Evolutionary conservation across 2,329 filamentous ascomycete genomes (phyloP), one percentile per base, ranked within the genome.

Genomic region (Arachnomyces sp.): DNA sequence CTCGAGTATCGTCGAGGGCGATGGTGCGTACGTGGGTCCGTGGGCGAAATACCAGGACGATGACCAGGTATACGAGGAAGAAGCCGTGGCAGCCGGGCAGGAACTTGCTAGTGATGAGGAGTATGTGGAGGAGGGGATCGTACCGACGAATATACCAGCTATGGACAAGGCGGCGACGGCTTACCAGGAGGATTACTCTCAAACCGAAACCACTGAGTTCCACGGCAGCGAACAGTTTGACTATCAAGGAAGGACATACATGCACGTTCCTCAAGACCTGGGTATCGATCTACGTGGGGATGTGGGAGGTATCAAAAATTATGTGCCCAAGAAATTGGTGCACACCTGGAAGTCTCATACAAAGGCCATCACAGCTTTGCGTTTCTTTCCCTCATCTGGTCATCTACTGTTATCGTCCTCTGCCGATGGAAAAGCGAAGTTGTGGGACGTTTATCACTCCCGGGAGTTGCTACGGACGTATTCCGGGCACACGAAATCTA

Each of bases 191-290:
- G 65, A 69, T 47, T 69, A 80, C 7, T 73, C 86, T 6, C 74
- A 77, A 44, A 77, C 77, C 17, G 92, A 98, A 68, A 92, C 83
- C 38, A 88, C 83, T 32, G 82, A 80, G 33, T 98, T 96, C 66
- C 84, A 95, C 56, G 92, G 89, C 46, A 75, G 75, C 31, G 73
- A 85, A 57, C 72, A 92, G 65, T 83, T 81, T 69, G 92, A 98
- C 62, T 98, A 98, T 68, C 85, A 93, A 61, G 92, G 92, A 35
- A 75, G 92, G 49, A 94, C 90, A 28, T 98, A 95, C 61, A 95
- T 98, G 90, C 92, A 98, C 65, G 75, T 96, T 34, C 92, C 92
- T 3, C 88, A 87, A 61, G 89, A 95, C 60, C 68, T 95, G 65
- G 86, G 87, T 56, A 72, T 95, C 59, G 85, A 94, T 59, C 71